A percentile compares a stretch with the other conserved stretches of the same genome.
Conservation (phyloP, 768 basidiomycete genomes). For the Tephrocybe sp. region DNA sequence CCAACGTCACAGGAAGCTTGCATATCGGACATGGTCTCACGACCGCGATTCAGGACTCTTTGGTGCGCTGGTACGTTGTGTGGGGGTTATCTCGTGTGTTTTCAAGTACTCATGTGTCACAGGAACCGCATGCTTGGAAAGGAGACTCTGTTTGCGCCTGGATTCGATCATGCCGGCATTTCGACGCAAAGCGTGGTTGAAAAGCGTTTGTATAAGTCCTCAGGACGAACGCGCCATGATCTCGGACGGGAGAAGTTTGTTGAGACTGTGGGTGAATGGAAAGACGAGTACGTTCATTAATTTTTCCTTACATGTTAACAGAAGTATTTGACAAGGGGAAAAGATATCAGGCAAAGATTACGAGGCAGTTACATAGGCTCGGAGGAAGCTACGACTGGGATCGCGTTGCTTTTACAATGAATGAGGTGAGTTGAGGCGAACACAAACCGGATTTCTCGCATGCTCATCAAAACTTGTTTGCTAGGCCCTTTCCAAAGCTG, state of each 20-base stretch:
- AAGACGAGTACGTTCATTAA: constrained; percentile 76
- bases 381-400: constrained; percentile 97
- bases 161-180: constrained; percentile 98
- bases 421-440: constrained; percentile 52
- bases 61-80: constrained; percentile 78
- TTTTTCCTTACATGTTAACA: neutral
- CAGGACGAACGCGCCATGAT: constrained; percentile 86
- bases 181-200: constrained; percentile 98
- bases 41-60: constrained; percentile 84
- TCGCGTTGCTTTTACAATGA: constrained; percentile 94
- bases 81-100: neutral
- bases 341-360: constrained; percentile 93
- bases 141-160: constrained; percentile 87
- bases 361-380: constrained; percentile 81
- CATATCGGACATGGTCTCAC: constrained; percentile 97
- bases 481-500: constrained; percentile 73
- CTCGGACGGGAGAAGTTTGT: constrained; percentile 93
- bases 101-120: constrained; percentile 1
- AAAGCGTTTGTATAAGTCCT: constrained; percentile 81
- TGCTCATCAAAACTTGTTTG: constrained; percentile 28
- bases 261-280: constrained; percentile 93
- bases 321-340: neutral
- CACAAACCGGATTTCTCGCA: neutral
- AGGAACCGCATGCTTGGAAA: constrained; percentile 98
- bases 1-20: constrained; percentile 94